Conservation (phyloP, 352 stramenopile genomes). For the Phytophthora podocarpi region DNA sequence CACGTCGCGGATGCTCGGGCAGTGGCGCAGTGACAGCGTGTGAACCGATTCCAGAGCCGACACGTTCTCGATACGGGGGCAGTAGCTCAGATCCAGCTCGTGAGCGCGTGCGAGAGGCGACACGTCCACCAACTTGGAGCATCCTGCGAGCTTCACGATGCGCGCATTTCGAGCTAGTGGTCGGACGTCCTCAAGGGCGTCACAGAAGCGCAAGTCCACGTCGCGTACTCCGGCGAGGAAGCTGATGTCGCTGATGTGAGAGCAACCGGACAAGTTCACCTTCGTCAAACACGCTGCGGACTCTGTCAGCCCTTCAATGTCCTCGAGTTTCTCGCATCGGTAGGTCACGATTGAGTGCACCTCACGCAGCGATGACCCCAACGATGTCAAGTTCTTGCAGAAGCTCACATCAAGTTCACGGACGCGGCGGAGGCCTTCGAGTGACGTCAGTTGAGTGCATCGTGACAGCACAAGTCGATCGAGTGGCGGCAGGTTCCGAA, state of each 20-base stretch:
- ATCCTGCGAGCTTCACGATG: slow-evolving; percentile 65
- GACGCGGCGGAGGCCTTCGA: slow-evolving; percentile 48
- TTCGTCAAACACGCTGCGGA: slow-evolving; percentile 19
- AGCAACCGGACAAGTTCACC: slow-evolving; percentile 67
- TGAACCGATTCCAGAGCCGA: slow-evolving; percentile 50
- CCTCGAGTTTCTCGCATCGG: slow-evolving; percentile 52
- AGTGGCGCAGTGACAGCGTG: slow-evolving; percentile 68
- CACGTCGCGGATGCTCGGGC: slow-evolving; percentile 51
- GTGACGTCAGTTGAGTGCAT: slow-evolving; percentile 48
- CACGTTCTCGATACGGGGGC: slow-evolving; percentile 56
- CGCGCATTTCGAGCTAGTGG: slow-evolving; percentile 33
- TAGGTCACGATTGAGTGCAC: slow-evolving; percentile 53
- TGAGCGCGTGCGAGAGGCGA: slow-evolving; percentile 48
- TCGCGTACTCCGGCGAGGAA: slow-evolving; percentile 41
- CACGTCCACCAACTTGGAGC: slow-evolving; percentile 54
- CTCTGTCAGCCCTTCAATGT: slow-evolving; percentile 43
- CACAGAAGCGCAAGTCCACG: slow-evolving; percentile 74
- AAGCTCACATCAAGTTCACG: slow-evolving; percentile 77
- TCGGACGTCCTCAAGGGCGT: slow-evolving; percentile 56
- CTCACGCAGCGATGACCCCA: slow-evolving; percentile 34
- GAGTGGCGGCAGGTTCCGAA: slow-evolving; percentile 46
- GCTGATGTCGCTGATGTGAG: slow-evolving; percentile 49
- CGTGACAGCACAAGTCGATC: slow-evolving; percentile 59
- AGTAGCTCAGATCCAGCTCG: slow-evolving; percentile 72
- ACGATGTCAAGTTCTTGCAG: slow-evolving; percentile 49